These are phyloP conservation scores for Geotrichum histeridarum DNA, from an alignment of 1,139 yeast species.

Conservation along the genomic window DNA sequence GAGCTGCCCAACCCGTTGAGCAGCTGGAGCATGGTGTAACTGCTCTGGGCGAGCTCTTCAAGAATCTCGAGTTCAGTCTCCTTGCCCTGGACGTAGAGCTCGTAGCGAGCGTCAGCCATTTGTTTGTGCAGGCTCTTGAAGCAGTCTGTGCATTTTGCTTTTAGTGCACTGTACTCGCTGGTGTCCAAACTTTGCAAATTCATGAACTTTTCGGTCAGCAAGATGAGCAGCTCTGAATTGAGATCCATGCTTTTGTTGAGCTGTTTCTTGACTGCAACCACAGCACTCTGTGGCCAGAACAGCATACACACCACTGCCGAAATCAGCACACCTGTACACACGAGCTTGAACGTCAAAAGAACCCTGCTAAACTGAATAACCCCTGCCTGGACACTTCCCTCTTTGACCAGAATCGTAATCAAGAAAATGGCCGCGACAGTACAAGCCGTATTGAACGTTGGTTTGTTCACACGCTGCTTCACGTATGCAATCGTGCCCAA, in stretches of 20 bases:
- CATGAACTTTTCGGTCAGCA: constrained; percentile 52
- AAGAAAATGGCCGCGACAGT: constrained; percentile 69
- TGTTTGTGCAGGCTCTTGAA: constrained; percentile 42
- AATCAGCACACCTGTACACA: constrained; percentile 55
- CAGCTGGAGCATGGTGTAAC: constrained; percentile 51
- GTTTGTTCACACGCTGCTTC: constrained; percentile 63
- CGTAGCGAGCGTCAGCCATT: constrained; percentile 61
- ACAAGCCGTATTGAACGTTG: constrained; percentile 76
- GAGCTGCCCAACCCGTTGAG: constrained; percentile 66
- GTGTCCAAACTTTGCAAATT: constrained; percentile 46
- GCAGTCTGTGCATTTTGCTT: constrained; percentile 42
- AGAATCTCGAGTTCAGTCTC: constrained; percentile 50
- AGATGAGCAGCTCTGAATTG: constrained; percentile 50
- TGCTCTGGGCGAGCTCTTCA: constrained; percentile 47
- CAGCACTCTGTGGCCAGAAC: constrained; percentile 63
- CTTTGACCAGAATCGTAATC: constrained; percentile 70
- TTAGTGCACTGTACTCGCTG: constrained; percentile 40
- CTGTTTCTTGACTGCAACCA: constrained; percentile 42
- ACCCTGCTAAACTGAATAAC: constrained; percentile 55
- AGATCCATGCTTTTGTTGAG: constrained; percentile 52
- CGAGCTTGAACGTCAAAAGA: constrained; percentile 54
- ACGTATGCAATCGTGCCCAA: constrained; percentile 63
- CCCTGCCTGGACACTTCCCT: constrained; percentile 63
- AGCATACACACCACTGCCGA: constrained; percentile 56
- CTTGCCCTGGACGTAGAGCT: constrained; percentile 50